phyloP scores from a whole-genome alignment of 306 rosid species.

The Acacia crassicarpa region DNA sequence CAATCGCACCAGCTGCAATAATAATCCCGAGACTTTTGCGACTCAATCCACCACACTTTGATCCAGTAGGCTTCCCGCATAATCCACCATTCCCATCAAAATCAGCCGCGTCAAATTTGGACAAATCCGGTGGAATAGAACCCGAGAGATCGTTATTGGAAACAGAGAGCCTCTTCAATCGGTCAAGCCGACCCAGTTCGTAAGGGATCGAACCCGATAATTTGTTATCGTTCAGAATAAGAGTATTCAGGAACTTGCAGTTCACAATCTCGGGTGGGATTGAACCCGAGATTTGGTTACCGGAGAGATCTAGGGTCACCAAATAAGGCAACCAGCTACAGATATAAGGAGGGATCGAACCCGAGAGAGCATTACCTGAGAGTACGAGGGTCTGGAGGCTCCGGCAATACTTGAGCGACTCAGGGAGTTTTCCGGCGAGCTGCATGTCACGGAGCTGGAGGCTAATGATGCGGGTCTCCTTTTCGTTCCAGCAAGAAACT shows the following conservation, averaged over 20 bases:
- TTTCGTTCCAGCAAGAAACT: constrained; percentile 60
- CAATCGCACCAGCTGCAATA: constrained; percentile 49
- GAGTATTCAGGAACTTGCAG: constrained; percentile 53
- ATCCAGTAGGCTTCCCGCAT: constrained; percentile 53
- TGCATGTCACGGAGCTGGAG: constrained; percentile 51
- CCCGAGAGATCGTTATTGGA: constrained; percentile 51
- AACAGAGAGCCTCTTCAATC: constrained; percentile 52
- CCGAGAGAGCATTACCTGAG: constrained; percentile 46
- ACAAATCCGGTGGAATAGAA: constrained; percentile 42
- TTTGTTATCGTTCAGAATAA: constrained; percentile 37
- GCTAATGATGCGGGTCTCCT: constrained; percentile 60
- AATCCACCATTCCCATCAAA: constrained; percentile 51
- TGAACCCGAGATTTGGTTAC: constrained; percentile 48
- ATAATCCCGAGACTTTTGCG: constrained; percentile 49
- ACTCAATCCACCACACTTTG: constrained; percentile 51
- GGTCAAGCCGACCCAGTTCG: constrained; percentile 50
- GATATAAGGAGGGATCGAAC: constrained; percentile 47
- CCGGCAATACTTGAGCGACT: constrained; percentile 50
- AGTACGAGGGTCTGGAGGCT: constrained; percentile 54
- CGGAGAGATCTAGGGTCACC: constrained; percentile 60
- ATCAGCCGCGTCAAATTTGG: constrained; percentile 28
- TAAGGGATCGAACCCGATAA: constrained; percentile 55
- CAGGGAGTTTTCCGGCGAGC: constrained; percentile 52
- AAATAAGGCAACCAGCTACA: constrained; percentile 60
- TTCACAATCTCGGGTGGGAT: constrained; percentile 56